Conservation (phyloP, 352 stramenopile species). For the Elongisporangium senticosum region DNA sequence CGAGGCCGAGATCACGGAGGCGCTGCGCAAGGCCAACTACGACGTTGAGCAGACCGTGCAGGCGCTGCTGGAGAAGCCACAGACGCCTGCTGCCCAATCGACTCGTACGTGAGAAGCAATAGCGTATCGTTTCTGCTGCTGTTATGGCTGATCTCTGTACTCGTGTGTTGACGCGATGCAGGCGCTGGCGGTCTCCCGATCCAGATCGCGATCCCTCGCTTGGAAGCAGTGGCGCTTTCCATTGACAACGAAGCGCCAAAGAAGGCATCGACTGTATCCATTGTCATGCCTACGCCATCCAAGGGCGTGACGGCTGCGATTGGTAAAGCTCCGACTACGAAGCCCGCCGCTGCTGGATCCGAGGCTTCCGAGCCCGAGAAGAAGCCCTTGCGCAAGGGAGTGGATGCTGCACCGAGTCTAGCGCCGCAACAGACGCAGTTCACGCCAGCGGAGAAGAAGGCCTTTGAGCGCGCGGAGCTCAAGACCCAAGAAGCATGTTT, state of each 20-base stretch:
- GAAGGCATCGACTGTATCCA: conserved; percentile 15
- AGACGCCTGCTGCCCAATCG: not conserved
- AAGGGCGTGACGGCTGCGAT: conserved; percentile 54
- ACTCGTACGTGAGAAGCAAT: not conserved
- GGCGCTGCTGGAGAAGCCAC: conserved; percentile 57
- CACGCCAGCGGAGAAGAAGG: conserved; percentile 49
- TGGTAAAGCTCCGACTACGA: conserved; percentile 12
- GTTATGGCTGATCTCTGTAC: not conserved
- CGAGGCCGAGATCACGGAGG: conserved; percentile 52
- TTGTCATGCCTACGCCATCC: conserved; percentile 24
- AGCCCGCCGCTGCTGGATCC: not conserved
- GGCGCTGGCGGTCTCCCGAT: conserved; percentile 37
- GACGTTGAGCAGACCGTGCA: conserved; percentile 73
- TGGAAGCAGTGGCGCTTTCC: conserved; percentile 52
- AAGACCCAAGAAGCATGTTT: conserved; percentile 58
- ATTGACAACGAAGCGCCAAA: conserved; percentile 27
- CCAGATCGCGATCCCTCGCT: conserved; percentile 56
- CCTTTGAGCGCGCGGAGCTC: conserved; percentile 62
- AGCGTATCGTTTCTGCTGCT: not conserved
- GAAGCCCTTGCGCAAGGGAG: conserved; percentile 21
- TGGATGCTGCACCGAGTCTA: conserved; percentile 18
- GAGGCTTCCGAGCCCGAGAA: conserved; percentile 8
- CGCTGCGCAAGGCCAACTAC: conserved; percentile 70
- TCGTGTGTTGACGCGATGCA: not conserved
- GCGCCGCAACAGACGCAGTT: conserved; percentile 39